Evolutionary conservation across 202 grass and related monocot species (phyloP).

Genomic region (Zoysia matrella): DNA sequence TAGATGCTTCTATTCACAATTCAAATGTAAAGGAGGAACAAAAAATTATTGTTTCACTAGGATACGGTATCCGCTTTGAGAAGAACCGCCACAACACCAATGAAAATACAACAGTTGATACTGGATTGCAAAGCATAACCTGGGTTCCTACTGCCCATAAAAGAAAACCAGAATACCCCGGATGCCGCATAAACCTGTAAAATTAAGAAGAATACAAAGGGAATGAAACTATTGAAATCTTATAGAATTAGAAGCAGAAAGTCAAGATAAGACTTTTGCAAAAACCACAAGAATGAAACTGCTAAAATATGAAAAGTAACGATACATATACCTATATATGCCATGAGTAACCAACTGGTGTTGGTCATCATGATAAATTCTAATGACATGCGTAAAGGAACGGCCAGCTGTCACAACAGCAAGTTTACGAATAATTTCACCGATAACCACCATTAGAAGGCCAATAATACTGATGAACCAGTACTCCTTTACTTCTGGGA

Average conservation of each 20-base stretch:
- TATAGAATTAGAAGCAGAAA: not conserved
- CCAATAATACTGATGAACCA: constrained; percentile 77
- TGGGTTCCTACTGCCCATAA: constrained; percentile 86
- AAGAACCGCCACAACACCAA: constrained; percentile 75
- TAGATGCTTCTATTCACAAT: constrained; percentile 34
- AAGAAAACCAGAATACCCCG: constrained; percentile 87
- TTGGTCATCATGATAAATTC: constrained; percentile 69
- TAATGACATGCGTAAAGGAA: constrained; percentile 84
- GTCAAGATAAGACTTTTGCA: not conserved
- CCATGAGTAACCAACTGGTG: constrained; percentile 91
- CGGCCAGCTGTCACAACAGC: constrained; percentile 77
- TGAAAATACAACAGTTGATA: constrained; percentile 64
- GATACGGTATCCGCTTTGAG: constrained; percentile 81
- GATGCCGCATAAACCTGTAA: constrained; percentile 83
- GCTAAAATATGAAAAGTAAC: constrained; percentile 1
- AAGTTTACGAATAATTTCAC: constrained; percentile 84
- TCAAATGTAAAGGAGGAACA: not conserved
- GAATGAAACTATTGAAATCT: constrained; percentile 17
- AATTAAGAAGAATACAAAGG: constrained; percentile 39
- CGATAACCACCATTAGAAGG: constrained; percentile 78
- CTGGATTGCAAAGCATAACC: constrained; percentile 87
- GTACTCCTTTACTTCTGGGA: constrained; percentile 74
- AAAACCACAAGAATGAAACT: not conserved
- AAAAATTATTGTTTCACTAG: constrained; percentile 37
- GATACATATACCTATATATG: constrained; percentile 72